These are phyloP conservation scores for Cinnamomum chago DNA, from an alignment of 164 flowering plant species.

Conservation along the genomic window DNA sequence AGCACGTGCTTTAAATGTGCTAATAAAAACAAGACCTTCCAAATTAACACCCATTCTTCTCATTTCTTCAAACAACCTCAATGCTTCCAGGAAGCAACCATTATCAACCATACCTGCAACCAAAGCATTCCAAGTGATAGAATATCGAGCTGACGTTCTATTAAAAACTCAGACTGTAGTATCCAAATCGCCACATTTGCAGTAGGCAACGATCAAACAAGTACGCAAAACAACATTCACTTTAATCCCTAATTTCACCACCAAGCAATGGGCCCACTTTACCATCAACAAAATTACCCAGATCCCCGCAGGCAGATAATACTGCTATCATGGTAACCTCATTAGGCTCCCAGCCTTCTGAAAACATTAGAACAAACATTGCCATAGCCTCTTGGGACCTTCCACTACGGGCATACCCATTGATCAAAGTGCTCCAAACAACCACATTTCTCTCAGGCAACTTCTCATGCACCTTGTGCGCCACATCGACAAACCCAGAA, in stretches of 20 bases:
- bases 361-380: constrained; percentile 1
- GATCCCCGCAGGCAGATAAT: not conserved
- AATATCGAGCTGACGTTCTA: too few relatives aligned
- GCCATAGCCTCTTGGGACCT: not conserved
- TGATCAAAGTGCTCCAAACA: constrained; percentile 8
- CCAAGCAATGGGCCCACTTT: constrained; percentile 1
- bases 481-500: not conserved
- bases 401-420: constrained; percentile 4
- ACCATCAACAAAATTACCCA: not conserved
- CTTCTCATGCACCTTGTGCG: not conserved
- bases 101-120: too few relatives aligned
- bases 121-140: too few relatives aligned
- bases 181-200: too few relatives aligned
- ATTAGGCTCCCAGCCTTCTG: constrained; percentile 1
- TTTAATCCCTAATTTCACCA: constrained; percentile 3
- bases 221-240: not conserved
- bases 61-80: too few relatives aligned
- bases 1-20: constrained; percentile 1
- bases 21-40: constrained; percentile 1
- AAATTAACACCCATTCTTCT: not conserved
- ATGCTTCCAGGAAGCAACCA: too few relatives aligned
- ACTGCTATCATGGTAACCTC: constrained; percentile 2
- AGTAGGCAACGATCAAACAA: too few relatives aligned
- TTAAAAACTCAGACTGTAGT: too few relatives aligned
- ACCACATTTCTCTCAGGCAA: constrained; percentile 10